phyloP scores from a whole-genome alignment of 352 stramenopile species.

The Phytophthora pinifolia region DNA sequence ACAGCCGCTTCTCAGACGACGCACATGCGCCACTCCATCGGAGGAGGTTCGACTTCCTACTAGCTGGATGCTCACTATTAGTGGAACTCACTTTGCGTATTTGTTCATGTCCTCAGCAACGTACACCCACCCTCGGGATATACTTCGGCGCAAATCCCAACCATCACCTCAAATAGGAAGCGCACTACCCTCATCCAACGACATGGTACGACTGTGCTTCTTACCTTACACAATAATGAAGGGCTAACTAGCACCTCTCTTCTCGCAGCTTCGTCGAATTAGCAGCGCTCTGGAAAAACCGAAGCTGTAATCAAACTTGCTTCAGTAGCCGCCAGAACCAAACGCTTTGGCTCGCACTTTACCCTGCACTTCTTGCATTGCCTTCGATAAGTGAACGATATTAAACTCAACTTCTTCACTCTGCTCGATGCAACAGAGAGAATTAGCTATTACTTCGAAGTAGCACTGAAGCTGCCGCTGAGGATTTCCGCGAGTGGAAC shows the following conservation, averaged over 20 bases:
- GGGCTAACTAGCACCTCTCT: background rate
- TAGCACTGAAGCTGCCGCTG: background rate
- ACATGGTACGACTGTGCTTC: slow-evolving; percentile 41
- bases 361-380: background rate
- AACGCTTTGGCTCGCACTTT: background rate
- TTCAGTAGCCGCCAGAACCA: too few species aligned
- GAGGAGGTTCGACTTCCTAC: slow-evolving; percentile 16
- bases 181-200: slow-evolving; percentile 49
- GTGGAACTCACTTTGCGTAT: background rate
- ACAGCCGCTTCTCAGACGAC: background rate
- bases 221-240: background rate
- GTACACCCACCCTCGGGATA: slow-evolving; percentile 37
- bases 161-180: slow-evolving; percentile 32
- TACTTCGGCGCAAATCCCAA: slow-evolving; percentile 48
- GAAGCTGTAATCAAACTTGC: slow-evolving; percentile 13
- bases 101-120: slow-evolving; percentile 11
- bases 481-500: slow-evolving; percentile 82
- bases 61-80: background rate
- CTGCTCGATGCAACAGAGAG: background rate
- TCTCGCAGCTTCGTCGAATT: slow-evolving; percentile 55
- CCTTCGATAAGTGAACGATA: background rate
- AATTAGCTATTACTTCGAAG: background rate
- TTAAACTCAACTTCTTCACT: background rate
- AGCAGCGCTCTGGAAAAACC: slow-evolving; percentile 51
- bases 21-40: slow-evolving; percentile 15